Conservation (phyloP, 352 stramenopile genomes). For the Pythium guiyangense region DNA sequence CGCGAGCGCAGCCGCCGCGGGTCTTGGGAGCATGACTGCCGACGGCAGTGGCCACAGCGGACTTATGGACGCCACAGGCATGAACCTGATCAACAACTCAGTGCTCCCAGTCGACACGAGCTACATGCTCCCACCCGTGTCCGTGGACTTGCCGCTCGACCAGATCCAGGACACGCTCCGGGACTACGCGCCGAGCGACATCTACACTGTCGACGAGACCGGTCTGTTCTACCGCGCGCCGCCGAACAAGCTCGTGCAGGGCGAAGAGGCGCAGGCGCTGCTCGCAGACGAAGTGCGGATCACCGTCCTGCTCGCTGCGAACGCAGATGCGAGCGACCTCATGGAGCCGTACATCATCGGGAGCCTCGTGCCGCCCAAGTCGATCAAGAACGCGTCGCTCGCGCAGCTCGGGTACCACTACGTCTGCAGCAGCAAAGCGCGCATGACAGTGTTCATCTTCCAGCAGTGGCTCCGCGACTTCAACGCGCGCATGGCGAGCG, state of each 20-base stretch:
- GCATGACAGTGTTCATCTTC: conserved; percentile 89
- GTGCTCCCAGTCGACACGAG: conserved; percentile 40
- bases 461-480: conserved; percentile 86
- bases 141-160: conserved; percentile 74
- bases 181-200: conserved; percentile 76
- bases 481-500: no score
- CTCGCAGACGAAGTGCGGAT: conserved; percentile 70
- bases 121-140: conserved; percentile 79
- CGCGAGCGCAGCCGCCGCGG: background rate
- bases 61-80: conserved; percentile 47
- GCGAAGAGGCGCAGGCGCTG: no score
- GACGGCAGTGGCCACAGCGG: conserved; percentile 5
- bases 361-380: conserved; percentile 62
- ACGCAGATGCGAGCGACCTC: conserved; percentile 72
- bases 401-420: conserved; percentile 85
- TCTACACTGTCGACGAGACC: conserved; percentile 87
- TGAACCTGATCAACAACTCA: conserved; percentile 26
- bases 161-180: conserved; percentile 83
- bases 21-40: conserved; percentile 1
- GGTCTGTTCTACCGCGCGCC: conserved; percentile 83
- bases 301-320: conserved; percentile 67
- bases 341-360: conserved; percentile 87
- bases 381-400: conserved; percentile 78
- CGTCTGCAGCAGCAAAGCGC: conserved; percentile 74
- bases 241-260: conserved; percentile 80